A percentile compares a stretch with the other conserved stretches of the same genome.
phyloP scores from a whole-genome alignment of 2,329 filamentous ascomycete genomes.

The Venturia carpophila region DNA sequence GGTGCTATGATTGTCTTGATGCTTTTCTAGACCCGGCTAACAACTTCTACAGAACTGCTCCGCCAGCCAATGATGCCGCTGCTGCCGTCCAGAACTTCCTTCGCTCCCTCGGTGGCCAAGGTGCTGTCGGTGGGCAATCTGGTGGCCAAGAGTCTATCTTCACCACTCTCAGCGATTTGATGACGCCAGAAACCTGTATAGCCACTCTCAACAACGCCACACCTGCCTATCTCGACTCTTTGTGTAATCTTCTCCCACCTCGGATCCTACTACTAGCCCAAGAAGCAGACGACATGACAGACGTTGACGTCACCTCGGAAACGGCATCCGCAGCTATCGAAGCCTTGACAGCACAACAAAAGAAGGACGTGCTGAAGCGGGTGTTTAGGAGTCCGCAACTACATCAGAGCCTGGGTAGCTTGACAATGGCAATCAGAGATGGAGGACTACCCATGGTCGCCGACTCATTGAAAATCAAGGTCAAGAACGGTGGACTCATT shows the following conservation, averaged over 20 bases:
- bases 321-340: constrained; percentile 55
- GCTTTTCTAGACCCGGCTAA: constrained; percentile 37
- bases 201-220: constrained; percentile 65
- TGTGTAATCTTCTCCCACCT: constrained; percentile 70
- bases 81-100: constrained; percentile 82
- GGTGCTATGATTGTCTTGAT: constrained; percentile 2
- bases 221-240: constrained; percentile 57
- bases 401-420: constrained; percentile 71
- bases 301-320: constrained; percentile 52
- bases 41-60: constrained; percentile 20
- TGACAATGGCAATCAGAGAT: constrained; percentile 82
- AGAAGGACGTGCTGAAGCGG: constrained; percentile 70
- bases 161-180: constrained; percentile 77
- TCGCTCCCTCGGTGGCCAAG: constrained; percentile 55
- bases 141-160: constrained; percentile 56
- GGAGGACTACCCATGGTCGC: constrained; percentile 85
- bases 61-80: constrained; percentile 55
- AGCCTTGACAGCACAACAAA: constrained; percentile 65
- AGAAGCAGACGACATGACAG: constrained; percentile 50
- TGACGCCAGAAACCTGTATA: constrained; percentile 69
- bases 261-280: constrained; percentile 66
- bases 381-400: constrained; percentile 89
- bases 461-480: constrained; percentile 71
- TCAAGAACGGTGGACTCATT: constrained; percentile 79
- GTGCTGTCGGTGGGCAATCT: constrained; percentile 39